Conservation (phyloP, 257 asterid genomes). For the Hygrophila difformis region DNA sequence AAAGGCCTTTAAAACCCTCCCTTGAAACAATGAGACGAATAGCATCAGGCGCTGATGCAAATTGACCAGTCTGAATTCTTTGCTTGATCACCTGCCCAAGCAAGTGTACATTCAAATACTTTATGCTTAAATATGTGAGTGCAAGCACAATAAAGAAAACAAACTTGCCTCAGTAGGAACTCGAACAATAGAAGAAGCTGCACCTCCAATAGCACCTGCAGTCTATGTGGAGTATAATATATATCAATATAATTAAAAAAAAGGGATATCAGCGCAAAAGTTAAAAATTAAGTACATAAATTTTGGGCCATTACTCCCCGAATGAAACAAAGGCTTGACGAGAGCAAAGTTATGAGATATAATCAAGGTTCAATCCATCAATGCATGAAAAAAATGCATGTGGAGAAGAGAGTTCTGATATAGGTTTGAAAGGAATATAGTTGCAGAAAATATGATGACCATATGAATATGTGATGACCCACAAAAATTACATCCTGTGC, state of each 20-base stretch:
- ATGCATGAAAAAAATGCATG: background rate
- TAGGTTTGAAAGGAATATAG: background rate
- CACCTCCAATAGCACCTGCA: slow-evolving; percentile 73
- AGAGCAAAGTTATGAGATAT: background rate
- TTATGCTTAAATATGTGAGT: too few relatives aligned
- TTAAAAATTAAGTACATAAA: too few relatives aligned
- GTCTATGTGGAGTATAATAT: slow-evolving; percentile 30
- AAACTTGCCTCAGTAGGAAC: slow-evolving; percentile 61
- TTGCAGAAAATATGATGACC: background rate
- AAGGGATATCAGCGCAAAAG: background rate
- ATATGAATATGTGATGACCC: too few relatives aligned
- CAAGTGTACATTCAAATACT: too few relatives aligned
- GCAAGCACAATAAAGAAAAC: background rate
- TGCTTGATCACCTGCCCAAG: slow-evolving; percentile 68
- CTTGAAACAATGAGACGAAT: slow-evolving; percentile 45
- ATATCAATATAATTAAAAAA: background rate
- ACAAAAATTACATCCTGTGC: too few relatives aligned
- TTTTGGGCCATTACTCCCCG: background rate
- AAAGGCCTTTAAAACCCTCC: slow-evolving; percentile 66
- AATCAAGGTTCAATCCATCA: background rate
- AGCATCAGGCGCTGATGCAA: slow-evolving; percentile 57
- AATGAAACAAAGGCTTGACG: background rate
- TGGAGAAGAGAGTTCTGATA: background rate
- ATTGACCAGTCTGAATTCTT: slow-evolving; percentile 62
- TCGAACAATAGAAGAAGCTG: slow-evolving; percentile 59